Conservation (phyloP, 768 basidiomycete genomes). For the Lactarius tabidus region DNA sequence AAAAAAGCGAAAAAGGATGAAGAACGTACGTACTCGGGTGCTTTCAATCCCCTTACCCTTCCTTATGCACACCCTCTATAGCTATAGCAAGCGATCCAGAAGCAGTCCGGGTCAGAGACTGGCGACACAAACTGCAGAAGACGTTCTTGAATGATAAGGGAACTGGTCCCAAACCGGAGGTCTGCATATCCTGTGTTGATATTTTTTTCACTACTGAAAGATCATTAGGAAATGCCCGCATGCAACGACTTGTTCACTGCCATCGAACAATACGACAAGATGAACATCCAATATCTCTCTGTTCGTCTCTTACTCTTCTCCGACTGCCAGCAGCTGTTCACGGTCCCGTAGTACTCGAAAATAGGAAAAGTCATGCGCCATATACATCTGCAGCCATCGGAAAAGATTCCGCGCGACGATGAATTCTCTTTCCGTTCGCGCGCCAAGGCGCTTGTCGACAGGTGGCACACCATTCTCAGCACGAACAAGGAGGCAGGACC, state of each 20-base stretch:
- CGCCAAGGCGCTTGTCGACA: slow-evolving; percentile 62
- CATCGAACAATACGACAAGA: slow-evolving; percentile 71
- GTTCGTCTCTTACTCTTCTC: slow-evolving; percentile 32
- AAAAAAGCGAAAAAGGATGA: slow-evolving; percentile 65
- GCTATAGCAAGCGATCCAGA: slow-evolving; percentile 54
- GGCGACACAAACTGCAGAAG: slow-evolving; percentile 91
- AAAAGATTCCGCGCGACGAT: slow-evolving; percentile 57
- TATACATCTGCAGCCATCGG: slow-evolving; percentile 53
- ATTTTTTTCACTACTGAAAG: slow-evolving; percentile 6
- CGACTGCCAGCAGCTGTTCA: neutral
- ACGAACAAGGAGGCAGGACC: slow-evolving; percentile 28
- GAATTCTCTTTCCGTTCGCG: slow-evolving; percentile 72
- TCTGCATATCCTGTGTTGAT: slow-evolving; percentile 34
- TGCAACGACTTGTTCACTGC: slow-evolving; percentile 69
- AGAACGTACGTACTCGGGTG: slow-evolving; percentile 53
- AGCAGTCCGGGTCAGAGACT: slow-evolving; percentile 75
- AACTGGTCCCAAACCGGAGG: slow-evolving; percentile 59
- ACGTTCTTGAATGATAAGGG: slow-evolving; percentile 66
- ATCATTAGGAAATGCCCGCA: slow-evolving; percentile 66
- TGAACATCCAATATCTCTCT: slow-evolving; percentile 71
- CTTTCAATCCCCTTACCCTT: neutral
- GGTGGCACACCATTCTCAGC: slow-evolving; percentile 58
- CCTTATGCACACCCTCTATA: slow-evolving; percentile 30
- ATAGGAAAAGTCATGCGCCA: slow-evolving; percentile 88
- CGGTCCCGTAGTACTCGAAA: slow-evolving; percentile 54